Evolutionary conservation across 352 stramenopile genomes (phyloP).

Genomic region (Phytopythium montanum): DNA sequence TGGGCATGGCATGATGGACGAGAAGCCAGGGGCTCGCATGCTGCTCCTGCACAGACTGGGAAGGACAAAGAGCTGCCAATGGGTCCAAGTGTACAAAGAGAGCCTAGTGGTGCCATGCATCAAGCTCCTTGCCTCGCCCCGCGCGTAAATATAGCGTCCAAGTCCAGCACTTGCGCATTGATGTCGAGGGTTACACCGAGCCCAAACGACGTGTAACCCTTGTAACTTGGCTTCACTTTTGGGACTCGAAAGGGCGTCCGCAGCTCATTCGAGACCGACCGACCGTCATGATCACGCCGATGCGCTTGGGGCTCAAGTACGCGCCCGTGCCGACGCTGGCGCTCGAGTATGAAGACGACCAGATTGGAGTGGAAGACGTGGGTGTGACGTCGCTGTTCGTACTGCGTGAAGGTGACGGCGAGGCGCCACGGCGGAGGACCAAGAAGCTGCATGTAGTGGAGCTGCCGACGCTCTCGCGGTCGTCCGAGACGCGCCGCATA

Average conservation of each 20-base stretch:
- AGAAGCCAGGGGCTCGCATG: slow-evolving; percentile 6
- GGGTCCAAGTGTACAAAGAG: neutral
- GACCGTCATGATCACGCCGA: slow-evolving; percentile 61
- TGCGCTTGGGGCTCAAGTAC: slow-evolving; percentile 82
- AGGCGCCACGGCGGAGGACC: slow-evolving; percentile 4
- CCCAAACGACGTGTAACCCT: neutral
- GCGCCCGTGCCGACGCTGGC: slow-evolving; percentile 71
- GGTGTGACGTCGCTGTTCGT: slow-evolving; percentile 53
- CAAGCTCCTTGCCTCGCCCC: neutral
- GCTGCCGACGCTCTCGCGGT: slow-evolving; percentile 50
- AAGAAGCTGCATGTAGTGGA: slow-evolving; percentile 81
- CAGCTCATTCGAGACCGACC: neutral
- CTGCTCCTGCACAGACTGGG: neutral
- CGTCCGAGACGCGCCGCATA: slow-evolving; percentile 43
- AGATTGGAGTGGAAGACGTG: slow-evolving; percentile 29
- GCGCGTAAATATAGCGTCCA: slow-evolving; percentile 1
- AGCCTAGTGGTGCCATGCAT: neutral
- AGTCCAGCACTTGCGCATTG: neutral
- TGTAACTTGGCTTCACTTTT: neutral
- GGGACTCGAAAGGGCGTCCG: slow-evolving; percentile 2
- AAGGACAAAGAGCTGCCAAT: neutral
- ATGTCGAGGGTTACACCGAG: neutral
- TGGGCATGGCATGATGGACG: slow-evolving; percentile 6
- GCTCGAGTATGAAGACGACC: slow-evolving; percentile 78
- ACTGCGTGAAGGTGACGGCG: slow-evolving; percentile 22